Base-by-base conservation (phyloP, 768 basidiomycete genomes). In the Psilocybe tampanensis region DNA sequence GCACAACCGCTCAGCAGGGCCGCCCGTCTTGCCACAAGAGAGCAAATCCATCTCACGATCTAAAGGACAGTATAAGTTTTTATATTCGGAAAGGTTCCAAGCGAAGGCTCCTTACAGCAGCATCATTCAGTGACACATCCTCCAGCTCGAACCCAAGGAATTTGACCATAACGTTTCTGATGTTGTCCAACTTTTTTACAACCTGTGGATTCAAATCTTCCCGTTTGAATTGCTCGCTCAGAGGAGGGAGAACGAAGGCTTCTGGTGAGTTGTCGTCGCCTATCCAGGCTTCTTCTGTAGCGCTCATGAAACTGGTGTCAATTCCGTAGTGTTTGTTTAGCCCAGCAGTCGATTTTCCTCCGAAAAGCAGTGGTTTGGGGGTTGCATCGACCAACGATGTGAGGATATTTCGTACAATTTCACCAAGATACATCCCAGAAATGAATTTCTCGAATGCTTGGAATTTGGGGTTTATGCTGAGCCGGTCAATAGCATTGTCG, bases 381-480 rank as follows among this genome's bases (percentile, higher is more conserved):
- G 83, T 74, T 5, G 89, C 86, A 63, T 94, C 92, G 61, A 96
- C 77, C 60, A 98, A 76, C 47, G 92, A 83, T 26, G 94, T 79
- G 51, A 98, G 79, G 64, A 96, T 76, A 67, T 92, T 91, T 36
- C 97, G 89, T 22, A 89, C 83, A 60, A 98, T 84, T 74, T 99
- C 97, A 55, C 97, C 97, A 39, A 98, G 85, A 72, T 99, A 99
- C 96, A 99, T 98, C 55, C 97, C 97, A 1, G 94, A 97, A 63
- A 99, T 90, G 76, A 97, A 94, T 77, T 98, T 99, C 74, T 99
- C 97, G 69, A 94, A 98, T 2, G 92, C 92, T 70, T 98, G 97
- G 69, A 83, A 89, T 33, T 83, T 79, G 23, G 95, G 95, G 66
- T 99, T 99, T 74, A 98, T 98, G 56, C 90, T 93, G 66, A 90